These are phyloP conservation scores for Blumeriella jaapii DNA, from an alignment of 2,329 filamentous ascomycete species.

Conservation along the genomic window DNA sequence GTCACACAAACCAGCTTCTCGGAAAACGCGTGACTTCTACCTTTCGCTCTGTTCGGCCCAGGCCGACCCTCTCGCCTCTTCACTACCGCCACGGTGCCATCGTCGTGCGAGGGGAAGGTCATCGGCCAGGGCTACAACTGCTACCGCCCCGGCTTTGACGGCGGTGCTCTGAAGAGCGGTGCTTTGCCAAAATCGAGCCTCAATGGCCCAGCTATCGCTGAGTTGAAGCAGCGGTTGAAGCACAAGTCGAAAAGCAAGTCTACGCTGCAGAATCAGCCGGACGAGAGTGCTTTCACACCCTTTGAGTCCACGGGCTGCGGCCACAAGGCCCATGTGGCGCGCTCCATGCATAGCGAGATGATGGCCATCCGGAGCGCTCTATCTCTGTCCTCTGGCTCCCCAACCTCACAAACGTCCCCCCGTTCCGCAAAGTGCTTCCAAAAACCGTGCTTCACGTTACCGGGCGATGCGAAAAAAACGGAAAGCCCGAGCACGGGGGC, in stretches of 20 bases:
- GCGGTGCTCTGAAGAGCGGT: conserved; percentile 38
- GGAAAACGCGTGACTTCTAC: conserved; percentile 32
- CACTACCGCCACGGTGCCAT: conserved; percentile 39
- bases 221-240: conserved; percentile 25
- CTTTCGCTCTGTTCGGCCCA: conserved; percentile 40
- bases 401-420: conserved; percentile 28
- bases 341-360: conserved; percentile 44
- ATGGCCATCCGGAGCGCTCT: conserved; percentile 42
- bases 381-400: conserved; percentile 31
- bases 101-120: conserved; percentile 40
- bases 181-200: conserved; percentile 25
- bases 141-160: conserved; percentile 37
- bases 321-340: conserved; percentile 31
- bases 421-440: conserved; percentile 31
- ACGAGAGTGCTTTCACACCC: conserved; percentile 12
- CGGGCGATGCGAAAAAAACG: conserved; percentile 36
- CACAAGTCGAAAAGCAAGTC: conserved; percentile 29
- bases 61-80: conserved; percentile 37
- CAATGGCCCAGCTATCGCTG: conserved; percentile 26
- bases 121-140: conserved; percentile 41
- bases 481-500: conserved; percentile 32
- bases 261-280: conserved; percentile 18
- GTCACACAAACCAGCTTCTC: too few species aligned
- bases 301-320: conserved; percentile 32
- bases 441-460: conserved; percentile 40